Percentiles rank a stretch among this genome's conserved stretches.
Evolutionary conservation across 129 eudicot species (phyloP).

Genomic region (carrot (Daucus carota)): DH1_v3.0 NC_030387.2:13101001-13101500

Average conservation of each 20-base stretch:
- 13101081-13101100: background rate
- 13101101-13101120: background rate
- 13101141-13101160: background rate
- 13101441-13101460: constrained; percentile 52
- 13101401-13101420: constrained; percentile 22
- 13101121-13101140: background rate
- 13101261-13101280: too few species aligned
- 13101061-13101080: background rate
- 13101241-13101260: too few species aligned
- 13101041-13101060: background rate
- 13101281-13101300: too few species aligned
- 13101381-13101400: constrained; percentile 19
- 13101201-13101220: background rate
- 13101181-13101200: background rate
- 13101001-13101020: background rate
- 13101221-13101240: background rate
- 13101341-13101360: constrained; percentile 32
- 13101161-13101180: background rate
- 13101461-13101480: constrained; percentile 50
- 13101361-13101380: constrained; percentile 28
- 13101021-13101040: background rate
- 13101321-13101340: background rate
- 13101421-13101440: constrained; percentile 47
- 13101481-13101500: constrained; percentile 32
- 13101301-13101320: background rate